Evolutionary conservation across 306 rosid species (phyloP), one percentile per base, ranked within the genome.

Genomic region (Begonia loranthoides): DNA sequence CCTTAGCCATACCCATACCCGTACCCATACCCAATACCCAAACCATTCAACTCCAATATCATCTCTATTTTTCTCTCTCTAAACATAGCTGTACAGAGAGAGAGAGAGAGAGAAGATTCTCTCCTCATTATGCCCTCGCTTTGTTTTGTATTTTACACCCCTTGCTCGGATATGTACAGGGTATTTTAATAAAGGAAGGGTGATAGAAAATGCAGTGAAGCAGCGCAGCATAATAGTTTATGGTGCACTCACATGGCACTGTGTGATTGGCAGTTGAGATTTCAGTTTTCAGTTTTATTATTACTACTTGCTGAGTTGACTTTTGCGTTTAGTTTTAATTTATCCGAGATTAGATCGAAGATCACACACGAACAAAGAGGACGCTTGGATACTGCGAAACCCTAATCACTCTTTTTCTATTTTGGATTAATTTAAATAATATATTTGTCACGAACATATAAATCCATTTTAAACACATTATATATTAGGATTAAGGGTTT

Each of bases 81-180:
- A 49, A 64, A 52, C 4, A 58, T 52, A 66, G 66, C 63, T 75
- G 65, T 53, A 28, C 0, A 51, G 69, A 57, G 52, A 50, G 52
- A 43, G 53, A n/a, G n/a, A n/a, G n/a, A n/a, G n/a, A n/a, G n/a
- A n/a, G n/a, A n/a, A n/a, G n/a, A n/a, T n/a, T n/a, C n/a, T n/a
- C n/a, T n/a, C n/a, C n/a, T n/a, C 79, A 82, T 73, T 63, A 58
- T 73, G 60, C 61, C 77, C 57, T 59, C 55, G 47, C 49, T 43
- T 11, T 60, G 38, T 53, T 65, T 53, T 71, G 73, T 73, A 75
- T 78, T 78, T 73, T 73, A 79, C 70, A 56, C 75, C 80, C 47
- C 61, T 15, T 1, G 4, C 10, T 4, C 17, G 2, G 6, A 49
- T 16, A 49, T 16, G 14, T 15, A 49, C 12, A 16, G 9, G 10